Evolutionary conservation across 2,329 filamentous ascomycete species (phyloP).

Genomic region (Fusarium palustre): DNA sequence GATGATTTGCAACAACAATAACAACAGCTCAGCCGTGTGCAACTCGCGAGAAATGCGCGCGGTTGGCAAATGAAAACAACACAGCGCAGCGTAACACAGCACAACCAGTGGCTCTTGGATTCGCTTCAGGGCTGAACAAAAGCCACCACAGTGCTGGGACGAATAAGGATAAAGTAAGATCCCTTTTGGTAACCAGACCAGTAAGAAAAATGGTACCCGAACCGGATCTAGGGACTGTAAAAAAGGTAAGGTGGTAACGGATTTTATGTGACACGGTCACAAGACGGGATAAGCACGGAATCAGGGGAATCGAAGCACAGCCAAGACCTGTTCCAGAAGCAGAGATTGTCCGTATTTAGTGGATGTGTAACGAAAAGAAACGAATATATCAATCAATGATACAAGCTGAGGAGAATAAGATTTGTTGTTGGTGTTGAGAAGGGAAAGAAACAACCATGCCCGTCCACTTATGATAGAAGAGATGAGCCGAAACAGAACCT

Average conservation of each 20-base stretch:
- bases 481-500: background rate
- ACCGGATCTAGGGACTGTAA: background rate
- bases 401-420: background rate
- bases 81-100: constrained; percentile 10
- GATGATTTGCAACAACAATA: constrained; percentile 1
- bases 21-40: constrained; percentile 10
- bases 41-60: constrained; percentile 27
- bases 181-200: constrained; percentile 28
- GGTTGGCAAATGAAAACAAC: constrained; percentile 24
- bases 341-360: constrained; percentile 27
- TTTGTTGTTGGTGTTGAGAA: background rate
- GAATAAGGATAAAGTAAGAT: constrained; percentile 9
- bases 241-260: constrained; percentile 23
- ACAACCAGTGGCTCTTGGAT: constrained; percentile 28
- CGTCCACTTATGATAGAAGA: constrained; percentile 2
- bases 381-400: constrained; percentile 27
- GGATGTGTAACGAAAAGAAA: constrained; percentile 15
- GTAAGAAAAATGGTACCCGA: constrained; percentile 20
- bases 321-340: constrained; percentile 42
- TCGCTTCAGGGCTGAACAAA: constrained; percentile 17
- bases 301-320: constrained; percentile 39
- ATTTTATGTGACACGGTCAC: constrained; percentile 39
- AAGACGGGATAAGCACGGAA: constrained; percentile 20
- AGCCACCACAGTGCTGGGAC: constrained; percentile 17
- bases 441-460: background rate